phyloP scores from a whole-genome alignment of 306 rosid species.

The Pterocarpus santalinus region DNA sequence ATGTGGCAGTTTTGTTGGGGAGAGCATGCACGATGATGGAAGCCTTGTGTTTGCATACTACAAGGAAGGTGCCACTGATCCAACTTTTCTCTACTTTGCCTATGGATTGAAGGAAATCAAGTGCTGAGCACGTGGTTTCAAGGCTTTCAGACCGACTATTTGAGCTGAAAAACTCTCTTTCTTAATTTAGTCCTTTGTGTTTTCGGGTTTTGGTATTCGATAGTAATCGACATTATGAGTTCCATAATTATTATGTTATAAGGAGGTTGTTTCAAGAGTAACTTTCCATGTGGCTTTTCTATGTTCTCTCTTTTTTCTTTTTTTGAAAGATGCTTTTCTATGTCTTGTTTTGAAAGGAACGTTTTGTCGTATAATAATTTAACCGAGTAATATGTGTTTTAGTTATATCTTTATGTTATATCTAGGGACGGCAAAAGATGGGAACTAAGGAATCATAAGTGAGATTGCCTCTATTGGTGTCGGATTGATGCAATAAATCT shows the following conservation, averaged over 20 bases:
- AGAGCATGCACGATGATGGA: slow-evolving; percentile 88
- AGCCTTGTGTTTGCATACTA: slow-evolving; percentile 87
- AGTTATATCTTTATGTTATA: background rate
- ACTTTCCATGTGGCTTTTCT: background rate
- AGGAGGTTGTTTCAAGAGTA: slow-evolving; percentile 5
- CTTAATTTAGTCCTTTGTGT: background rate
- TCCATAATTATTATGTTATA: background rate
- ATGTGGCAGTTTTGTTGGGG: slow-evolving; percentile 88
- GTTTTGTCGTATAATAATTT: background rate
- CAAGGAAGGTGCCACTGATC: slow-evolving; percentile 91
- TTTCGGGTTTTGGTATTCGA: slow-evolving; percentile 20
- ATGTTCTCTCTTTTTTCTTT: background rate
- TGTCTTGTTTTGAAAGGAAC: background rate
- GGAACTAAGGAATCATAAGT: too few species aligned
- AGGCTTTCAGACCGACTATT: background rate
- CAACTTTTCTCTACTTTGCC: slow-evolving; percentile 83
- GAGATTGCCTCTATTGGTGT: too few species aligned
- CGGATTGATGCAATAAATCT: too few species aligned
- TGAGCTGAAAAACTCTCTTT: background rate
- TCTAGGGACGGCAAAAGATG: too few species aligned
- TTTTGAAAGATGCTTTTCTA: background rate
- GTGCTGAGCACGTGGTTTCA: slow-evolving; percentile 58
- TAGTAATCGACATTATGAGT: background rate
- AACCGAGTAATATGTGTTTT: background rate
- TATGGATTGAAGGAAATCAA: slow-evolving; percentile 91